Base-by-base conservation (phyloP, 2,329 filamentous ascomycete species). In the Cladophialophora carrionii region DNA sequence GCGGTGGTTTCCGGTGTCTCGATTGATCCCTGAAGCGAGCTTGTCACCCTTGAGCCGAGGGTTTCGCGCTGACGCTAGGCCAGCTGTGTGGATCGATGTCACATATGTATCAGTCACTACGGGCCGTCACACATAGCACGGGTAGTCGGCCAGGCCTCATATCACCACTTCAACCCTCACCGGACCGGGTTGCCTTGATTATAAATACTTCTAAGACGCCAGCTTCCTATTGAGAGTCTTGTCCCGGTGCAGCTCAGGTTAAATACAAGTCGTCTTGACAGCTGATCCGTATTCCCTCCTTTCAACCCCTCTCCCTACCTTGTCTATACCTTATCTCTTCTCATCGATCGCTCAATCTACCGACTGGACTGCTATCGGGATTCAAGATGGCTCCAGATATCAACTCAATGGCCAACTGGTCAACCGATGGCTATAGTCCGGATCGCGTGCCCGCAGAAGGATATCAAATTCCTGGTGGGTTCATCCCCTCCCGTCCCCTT, bases 381-480 rank as follows among this genome's bases (percentile, higher is more conserved):
- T 9, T 37, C 34, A 61, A 20, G 10, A 72, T 72, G 70, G 70
- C 70, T 9, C 70, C 70, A 12, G 70, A 72, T 60, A 71, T 72
- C 61, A 68, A 71, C 53, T 32, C 64, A 12, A 62, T 70, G 58
- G 64, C 68, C 37, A 64, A 68, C 17, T 70, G 62, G 61, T 41
- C 69, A n/a, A 72, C 70, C n/a, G 75, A 76, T 7, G 73, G 73
- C 8, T 77, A 76, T 66, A 74, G 74, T 4, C 69, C 72, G 0
- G 83, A 83, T 67, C 77, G 79, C 0, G 72, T 81, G 0, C 74
- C 77, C 2, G 85, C 85, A 14, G 58, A 60, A 22, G 77, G 81
- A 17, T 84, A 87, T 1, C 83, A 85, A 1, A 72, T 72, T 31
- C 70, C 70, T 14, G 66, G 66, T 68, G 26, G 64, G 66, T 61